A percentile compares a stretch with the other conserved stretches of the same genome.
These are phyloP conservation scores for Coemansia sp. DNA, from an alignment of 192 early-diverging fungal genomes.

Conservation along the genomic window DNA sequence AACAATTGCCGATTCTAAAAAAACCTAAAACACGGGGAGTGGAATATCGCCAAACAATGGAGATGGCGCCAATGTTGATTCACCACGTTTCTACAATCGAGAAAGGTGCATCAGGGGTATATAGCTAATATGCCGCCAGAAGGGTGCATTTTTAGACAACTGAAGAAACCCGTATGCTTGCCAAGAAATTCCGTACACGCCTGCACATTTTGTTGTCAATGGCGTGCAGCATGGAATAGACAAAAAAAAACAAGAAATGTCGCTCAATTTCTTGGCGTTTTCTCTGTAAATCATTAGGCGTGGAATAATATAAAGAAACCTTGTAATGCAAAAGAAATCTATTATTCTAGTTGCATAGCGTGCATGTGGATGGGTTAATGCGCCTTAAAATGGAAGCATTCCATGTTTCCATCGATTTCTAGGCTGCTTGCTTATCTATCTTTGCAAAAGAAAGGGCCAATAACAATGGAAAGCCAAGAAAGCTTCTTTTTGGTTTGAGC, in stretches of 20 bases:
- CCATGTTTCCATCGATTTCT: constrained; percentile 6
- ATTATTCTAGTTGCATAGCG: background rate
- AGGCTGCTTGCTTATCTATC: background rate
- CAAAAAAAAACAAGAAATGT: background rate
- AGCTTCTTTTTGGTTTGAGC: no score
- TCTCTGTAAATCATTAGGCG: constrained; percentile 8
- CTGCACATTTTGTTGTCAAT: constrained; percentile 2
- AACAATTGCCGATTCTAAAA: no score
- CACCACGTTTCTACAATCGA: no score
- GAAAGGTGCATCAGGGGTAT: no score
- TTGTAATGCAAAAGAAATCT: background rate
- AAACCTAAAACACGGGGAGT: no score
- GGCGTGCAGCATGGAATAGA: background rate
- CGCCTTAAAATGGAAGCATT: constrained; percentile 9
- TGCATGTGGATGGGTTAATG: background rate
- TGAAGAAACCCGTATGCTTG: background rate
- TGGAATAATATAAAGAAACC: background rate
- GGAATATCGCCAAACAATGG: no score
- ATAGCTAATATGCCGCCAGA: no score
- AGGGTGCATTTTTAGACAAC: no score
- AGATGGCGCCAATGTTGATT: no score
- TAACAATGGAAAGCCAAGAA: background rate
- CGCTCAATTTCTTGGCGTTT: constrained; percentile 17
- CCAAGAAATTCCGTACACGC: background rate
- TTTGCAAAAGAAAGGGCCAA: background rate